phyloP scores from a whole-genome alignment of 164 flowering plant genomes.

The Pachysandra terminalis region DNA sequence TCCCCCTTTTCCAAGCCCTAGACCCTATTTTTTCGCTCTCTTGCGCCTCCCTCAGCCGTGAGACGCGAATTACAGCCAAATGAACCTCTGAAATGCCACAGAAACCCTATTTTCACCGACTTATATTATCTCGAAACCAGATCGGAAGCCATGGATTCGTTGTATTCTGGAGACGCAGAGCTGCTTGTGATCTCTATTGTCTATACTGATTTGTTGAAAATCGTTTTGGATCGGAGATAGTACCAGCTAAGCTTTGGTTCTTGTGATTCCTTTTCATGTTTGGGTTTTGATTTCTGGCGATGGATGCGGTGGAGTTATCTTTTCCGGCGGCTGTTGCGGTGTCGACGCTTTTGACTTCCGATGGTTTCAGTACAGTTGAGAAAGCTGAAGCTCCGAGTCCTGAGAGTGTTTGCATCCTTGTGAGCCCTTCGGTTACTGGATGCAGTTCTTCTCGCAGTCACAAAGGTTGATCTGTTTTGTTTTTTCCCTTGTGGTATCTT shows the following conservation, averaged over 20 bases:
- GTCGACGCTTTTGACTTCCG: slow-evolving; percentile 13
- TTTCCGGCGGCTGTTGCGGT: slow-evolving; percentile 10
- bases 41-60: slow-evolving; percentile 5
- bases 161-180: slow-evolving; percentile 3
- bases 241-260: not conserved
- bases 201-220: not conserved
- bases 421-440: slow-evolving; percentile 6
- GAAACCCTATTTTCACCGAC: not conserved
- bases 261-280: not conserved
- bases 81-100: not conserved
- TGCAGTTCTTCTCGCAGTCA: slow-evolving; percentile 7
- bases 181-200: not conserved
- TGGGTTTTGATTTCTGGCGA: slow-evolving; percentile 3
- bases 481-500: not conserved
- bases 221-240: slow-evolving; percentile 1
- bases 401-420: slow-evolving; percentile 4
- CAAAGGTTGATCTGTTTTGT: slow-evolving; percentile 6
- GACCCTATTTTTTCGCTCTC: slow-evolving; percentile 1
- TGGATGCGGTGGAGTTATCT: slow-evolving; percentile 20
- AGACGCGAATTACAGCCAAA: not conserved
- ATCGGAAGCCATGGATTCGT: slow-evolving; percentile 3
- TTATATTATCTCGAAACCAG: not conserved
- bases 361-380: slow-evolving; percentile 13
- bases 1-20: slow-evolving; percentile 10
- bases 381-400: slow-evolving; percentile 3